Evolutionary conservation across 2,329 filamentous ascomycete genomes (phyloP), one percentile per base, ranked within the genome.

Genomic region (Alternaria incomplexa): DNA sequence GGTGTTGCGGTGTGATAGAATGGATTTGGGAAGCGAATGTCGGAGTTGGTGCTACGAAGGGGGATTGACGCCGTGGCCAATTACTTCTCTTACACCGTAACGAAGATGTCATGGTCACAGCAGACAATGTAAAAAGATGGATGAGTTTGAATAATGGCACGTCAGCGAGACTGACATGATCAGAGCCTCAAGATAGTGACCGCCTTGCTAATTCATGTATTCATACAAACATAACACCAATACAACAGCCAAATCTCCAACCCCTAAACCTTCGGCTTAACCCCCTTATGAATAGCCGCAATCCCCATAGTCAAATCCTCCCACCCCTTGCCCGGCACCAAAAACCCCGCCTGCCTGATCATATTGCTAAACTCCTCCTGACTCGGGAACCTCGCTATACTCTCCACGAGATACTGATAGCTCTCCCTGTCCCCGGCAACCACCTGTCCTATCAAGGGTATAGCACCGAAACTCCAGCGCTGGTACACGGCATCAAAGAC

Each of bases 361-460:
- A 97, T 93, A 32, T 88, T 86, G 68, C 90, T 87, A 77, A 97
- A 99, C 69, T 93, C 89, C 56, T 89, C 86, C 83, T 99, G 96
- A 70, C 85, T 90, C 0, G 96, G 96, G 78, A 98, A 98, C 51
- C 88, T 85, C 82, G 97, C 94, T 80, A 99, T 99, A 80, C 94
- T 97, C 85, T 99, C 96, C 10, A 99, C 96, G 10, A 99, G 85
- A 81, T 99, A 99, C 85, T 99, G 96, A 81, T 99, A 99, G 79
- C 93, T 97, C 76, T 96, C 95, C 60, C 95, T 86, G 79, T 99
- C 96, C 7, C 93, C 93, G 2, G 96, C 95, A 15, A 99, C 94
- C 64, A 99, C 78, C 82, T 99, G 95, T 3, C 96, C 96, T 75
- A 99, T 97, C 70, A 99, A 81, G 0, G 96, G 96, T 68, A 99